Base-by-base conservation (phyloP, 2,329 filamentous ascomycete genomes). In the Aulographum hederae region DNA sequence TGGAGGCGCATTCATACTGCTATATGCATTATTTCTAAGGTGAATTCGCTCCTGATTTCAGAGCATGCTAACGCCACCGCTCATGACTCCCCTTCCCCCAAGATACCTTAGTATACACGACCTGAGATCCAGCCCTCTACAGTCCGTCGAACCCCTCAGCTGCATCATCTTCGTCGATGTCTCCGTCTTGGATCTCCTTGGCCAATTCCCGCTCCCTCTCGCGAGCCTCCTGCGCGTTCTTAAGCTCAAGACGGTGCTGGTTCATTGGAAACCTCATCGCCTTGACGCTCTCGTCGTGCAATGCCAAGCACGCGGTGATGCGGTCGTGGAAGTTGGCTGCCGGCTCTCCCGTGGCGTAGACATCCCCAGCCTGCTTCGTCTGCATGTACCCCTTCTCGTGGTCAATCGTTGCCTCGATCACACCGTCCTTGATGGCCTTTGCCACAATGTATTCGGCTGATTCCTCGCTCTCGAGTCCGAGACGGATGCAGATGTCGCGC, bases 191-290 rank as follows among this genome's bases (percentile, higher is more conserved):
- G 50, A 98, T 95, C 64, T 98, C 89, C 67, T 95, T 95, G 39
- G 85, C 89, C 65, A 98, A 73, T 58, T 98, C 89, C 13, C 89
- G 71, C 63, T 98, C 89, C 14, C 89, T 70, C 55, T 98, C 89
- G 31, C 89, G 71, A n/a, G 89, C 89, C 58, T 98, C 91, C 56
- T 95, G 86, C 0, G 89, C 89, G 46, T 92, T 95, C 69, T 94
- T 95, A 34, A 98, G 68, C 58, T 98, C 89, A 34, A 95, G 66
- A 13, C 89, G 73, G 58, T 98, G 89, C 57, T 95, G 89, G 62
- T 98, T 94, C 86, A 95, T 95, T 2, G 89, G 89, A 59, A 95
- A 98, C 34, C 89, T 74, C 89, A 98, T 98, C 17, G 89, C 86
- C 79, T 93, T 95, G 47, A 98, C 85, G 50, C 86, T 95, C 62